phyloP scores from a whole-genome alignment of 2,329 filamentous ascomycete genomes.

The Stagonosporopsis rhizophila region DNA sequence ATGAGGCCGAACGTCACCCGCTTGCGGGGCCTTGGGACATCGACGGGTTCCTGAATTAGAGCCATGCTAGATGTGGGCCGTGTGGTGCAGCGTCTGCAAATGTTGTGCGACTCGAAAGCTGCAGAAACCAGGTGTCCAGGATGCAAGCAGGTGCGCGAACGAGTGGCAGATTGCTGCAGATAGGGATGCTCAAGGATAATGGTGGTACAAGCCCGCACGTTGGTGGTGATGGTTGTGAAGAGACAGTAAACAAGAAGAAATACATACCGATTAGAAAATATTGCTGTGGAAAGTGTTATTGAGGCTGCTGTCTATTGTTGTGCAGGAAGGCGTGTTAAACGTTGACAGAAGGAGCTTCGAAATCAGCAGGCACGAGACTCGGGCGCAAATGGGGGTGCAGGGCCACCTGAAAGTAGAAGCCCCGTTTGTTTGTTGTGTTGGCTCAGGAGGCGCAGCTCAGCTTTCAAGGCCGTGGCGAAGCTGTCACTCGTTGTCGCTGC shows the following conservation, averaged over 20 bases:
- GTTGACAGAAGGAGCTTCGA: conserved; percentile 3
- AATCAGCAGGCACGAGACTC: conserved; percentile 9
- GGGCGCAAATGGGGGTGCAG: conserved; percentile 1
- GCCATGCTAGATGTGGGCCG: conserved; percentile 9
- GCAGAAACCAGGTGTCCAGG: background rate
- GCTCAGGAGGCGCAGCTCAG: conserved; percentile 16
- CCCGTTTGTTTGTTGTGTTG: conserved; percentile 8
- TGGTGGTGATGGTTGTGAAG: conserved; percentile 5
- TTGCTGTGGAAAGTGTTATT: conserved; percentile 15
- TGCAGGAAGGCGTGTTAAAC: conserved; percentile 9
- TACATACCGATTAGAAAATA: conserved; percentile 34
- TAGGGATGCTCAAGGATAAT: conserved; percentile 11
- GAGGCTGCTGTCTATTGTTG: conserved; percentile 16
- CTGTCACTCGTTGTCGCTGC: conserved; percentile 26
- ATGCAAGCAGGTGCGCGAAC: conserved; percentile 9
- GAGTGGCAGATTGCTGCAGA: conserved; percentile 10
- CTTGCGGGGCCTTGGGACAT: conserved; percentile 20
- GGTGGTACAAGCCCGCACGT: conserved; percentile 11
- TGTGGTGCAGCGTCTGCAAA: background rate
- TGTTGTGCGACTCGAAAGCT: conserved; percentile 2
- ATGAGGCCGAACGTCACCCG: conserved; percentile 17
- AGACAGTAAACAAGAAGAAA: conserved; percentile 9
- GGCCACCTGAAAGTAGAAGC: conserved; percentile 11
- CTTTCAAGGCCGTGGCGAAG: conserved; percentile 18
- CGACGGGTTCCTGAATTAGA: background rate